Base-by-base conservation (phyloP, 2,329 filamentous ascomycete species). In the Diaporthe ilicicola region DNA sequence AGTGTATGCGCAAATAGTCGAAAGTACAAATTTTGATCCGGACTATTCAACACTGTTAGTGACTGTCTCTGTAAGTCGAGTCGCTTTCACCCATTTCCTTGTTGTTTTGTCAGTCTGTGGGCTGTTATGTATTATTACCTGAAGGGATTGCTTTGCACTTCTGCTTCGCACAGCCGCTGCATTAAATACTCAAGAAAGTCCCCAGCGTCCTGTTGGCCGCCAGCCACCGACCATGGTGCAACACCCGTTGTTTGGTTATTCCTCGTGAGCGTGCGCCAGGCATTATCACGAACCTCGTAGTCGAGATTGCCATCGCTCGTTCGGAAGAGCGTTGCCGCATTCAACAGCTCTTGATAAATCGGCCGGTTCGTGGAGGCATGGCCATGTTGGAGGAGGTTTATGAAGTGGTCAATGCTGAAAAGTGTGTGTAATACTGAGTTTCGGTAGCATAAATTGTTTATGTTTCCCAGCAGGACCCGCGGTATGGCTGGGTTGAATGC, bases 341-440 rank as follows among this genome's bases (percentile, higher is more conserved):
- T 17, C 4, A 1, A 27, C 29, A 67, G 19, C 10, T 24, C 13
- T n/a, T 1, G 0, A n/a, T 56, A 67, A 46, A 48, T 34, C 1
- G 12, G n/a, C 13, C 10, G n/a, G 8, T 15, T 6, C n/a, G 7
- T n/a, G 12, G 15, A 5, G 0, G 3, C 2, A 19, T 2, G 1
- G 56, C 13, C 39, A 0, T 7, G 3, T 19, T 39, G 2, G 1
- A 68, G 19, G 2, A 68, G 17, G 12, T 68, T 55, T 2, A 56
- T 5, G 17, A 59, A 68, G 8, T 37, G 39, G 10, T 56, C 53
- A 44, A 68, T 27, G 6, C 53, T 68, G 10, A 68, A 56, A 15
- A 68, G 53, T 12, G 42, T 37, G 15, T 68, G 53, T 7, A 68
- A 34, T 8, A 56, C n/a, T 5, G 53, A 39, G n/a, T 68, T 68